Evolutionary conservation across 345 rosid species (phyloP), one percentile per base, ranked within the genome.

Genomic region (Pelargonium nanum): DNA sequence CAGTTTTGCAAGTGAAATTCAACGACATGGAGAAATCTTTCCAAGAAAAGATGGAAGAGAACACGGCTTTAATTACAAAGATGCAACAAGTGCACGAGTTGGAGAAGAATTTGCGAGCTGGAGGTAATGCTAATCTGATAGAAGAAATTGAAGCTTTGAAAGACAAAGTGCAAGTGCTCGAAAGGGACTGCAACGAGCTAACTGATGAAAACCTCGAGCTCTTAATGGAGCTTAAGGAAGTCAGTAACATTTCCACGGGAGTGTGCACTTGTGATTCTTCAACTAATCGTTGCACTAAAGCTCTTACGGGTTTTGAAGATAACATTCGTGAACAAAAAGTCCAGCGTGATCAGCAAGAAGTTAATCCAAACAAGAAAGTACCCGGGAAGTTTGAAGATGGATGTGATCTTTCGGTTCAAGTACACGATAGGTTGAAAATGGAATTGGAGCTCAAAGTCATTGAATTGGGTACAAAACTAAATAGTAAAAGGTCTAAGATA

Each of bases 191-290:
- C 65, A 69, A 72, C 55, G 89, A 84, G 78, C 76, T 81, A 57
- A 81, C 89, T n/a, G 82, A 81, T 12, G 89, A 84, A 70, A 84
- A 84, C 57, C 78, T 84, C 45, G 72, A 72, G 57, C 75, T 84
- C 26, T 70, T 84, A 25, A 26, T 73, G 65, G 70, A 68, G 75
- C 70, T 81, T 0, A 77, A 81, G 74, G 79, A 72, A 56, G 65
- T 57, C 25, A 76, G 58, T 55, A 57, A 58, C 21, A 69, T 26
- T 22, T 62, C 75, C 30, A 5, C 21, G 15, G 67, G 64, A 40
- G 24, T 20, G 64, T 23, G 55, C 13, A 65, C 17, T 6, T 34
- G 57, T 22, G 58, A 56, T 50, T 54, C 66, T 25, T 12, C 40
- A 19, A 61, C 69, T 2, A 60, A 26, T 19, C 62, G 69, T 56